Conservation (phyloP, 73 alveolate genomes). For the Tetrahymena borealis region DNA sequence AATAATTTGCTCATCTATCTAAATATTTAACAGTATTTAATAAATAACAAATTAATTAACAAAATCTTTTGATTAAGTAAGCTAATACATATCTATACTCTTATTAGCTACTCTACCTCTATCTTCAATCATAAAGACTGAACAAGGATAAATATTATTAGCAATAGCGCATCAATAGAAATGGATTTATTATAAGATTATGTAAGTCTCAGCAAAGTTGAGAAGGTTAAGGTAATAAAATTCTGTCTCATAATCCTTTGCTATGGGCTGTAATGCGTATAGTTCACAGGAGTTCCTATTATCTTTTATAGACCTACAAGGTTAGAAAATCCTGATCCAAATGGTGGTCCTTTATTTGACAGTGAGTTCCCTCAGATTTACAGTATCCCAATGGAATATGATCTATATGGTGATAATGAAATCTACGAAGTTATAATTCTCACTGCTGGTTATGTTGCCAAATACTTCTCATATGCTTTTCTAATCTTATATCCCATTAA, state of each 20-base stretch:
- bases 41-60: no score
- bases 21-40: no score
- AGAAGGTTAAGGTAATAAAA: background rate
- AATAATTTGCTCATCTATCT: no score
- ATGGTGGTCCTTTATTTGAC: background rate
- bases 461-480: background rate
- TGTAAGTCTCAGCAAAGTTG: background rate
- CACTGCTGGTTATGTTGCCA: background rate
- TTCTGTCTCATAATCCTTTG: background rate
- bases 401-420: background rate
- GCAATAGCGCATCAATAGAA: no score
- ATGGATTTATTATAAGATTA: background rate
- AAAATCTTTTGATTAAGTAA: no score
- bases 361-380: background rate
- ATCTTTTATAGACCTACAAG: background rate
- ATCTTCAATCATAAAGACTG: no score
- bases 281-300: background rate
- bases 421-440: background rate
- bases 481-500: background rate
- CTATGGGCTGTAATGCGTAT: background rate
- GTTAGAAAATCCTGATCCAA: background rate
- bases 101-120: no score
- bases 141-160: no score
- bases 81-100: no score
- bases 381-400: background rate